A percentile compares a stretch with the other conserved stretches of the same genome.
Conservation (phyloP, 352 stramenopile species). For the Pythium apleroticum region DNA sequence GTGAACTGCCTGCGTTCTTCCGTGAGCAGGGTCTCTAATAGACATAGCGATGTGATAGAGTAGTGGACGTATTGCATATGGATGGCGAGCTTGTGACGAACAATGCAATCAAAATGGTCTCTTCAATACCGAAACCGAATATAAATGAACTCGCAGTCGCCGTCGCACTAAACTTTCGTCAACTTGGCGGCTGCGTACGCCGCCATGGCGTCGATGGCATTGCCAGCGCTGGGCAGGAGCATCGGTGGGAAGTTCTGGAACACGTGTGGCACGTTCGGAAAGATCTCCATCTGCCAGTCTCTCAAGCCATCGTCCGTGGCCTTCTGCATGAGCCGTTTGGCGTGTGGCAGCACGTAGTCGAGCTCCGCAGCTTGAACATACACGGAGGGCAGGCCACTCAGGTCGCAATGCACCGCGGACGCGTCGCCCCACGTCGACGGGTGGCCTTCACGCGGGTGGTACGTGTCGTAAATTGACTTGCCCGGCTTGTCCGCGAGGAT, state of each 20-base stretch:
- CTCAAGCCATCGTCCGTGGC: constrained; percentile 14
- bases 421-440: constrained; percentile 25
- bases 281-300: constrained; percentile 25
- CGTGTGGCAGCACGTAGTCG: constrained; percentile 25
- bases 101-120: background rate
- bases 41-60: background rate
- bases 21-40: background rate
- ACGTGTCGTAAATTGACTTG: constrained; percentile 14
- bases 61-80: too few relatives aligned
- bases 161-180: background rate
- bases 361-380: constrained; percentile 26
- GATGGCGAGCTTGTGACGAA: too few relatives aligned
- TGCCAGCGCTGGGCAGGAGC: constrained; percentile 18
- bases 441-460: constrained; percentile 20
- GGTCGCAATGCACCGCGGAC: constrained; percentile 24
- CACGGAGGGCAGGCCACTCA: constrained; percentile 8
- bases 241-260: constrained; percentile 27
- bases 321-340: constrained; percentile 18
- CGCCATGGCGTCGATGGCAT: constrained; percentile 26
- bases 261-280: constrained; percentile 25
- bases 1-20: constrained; percentile 47
- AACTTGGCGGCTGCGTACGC: constrained; percentile 12
- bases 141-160: background rate
- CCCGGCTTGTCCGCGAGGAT: constrained; percentile 16
- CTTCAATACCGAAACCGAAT: background rate